These are phyloP conservation scores for Daldinia eschscholtzii DNA, from an alignment of 2,329 filamentous ascomycete genomes.

Conservation along the genomic window DNA sequence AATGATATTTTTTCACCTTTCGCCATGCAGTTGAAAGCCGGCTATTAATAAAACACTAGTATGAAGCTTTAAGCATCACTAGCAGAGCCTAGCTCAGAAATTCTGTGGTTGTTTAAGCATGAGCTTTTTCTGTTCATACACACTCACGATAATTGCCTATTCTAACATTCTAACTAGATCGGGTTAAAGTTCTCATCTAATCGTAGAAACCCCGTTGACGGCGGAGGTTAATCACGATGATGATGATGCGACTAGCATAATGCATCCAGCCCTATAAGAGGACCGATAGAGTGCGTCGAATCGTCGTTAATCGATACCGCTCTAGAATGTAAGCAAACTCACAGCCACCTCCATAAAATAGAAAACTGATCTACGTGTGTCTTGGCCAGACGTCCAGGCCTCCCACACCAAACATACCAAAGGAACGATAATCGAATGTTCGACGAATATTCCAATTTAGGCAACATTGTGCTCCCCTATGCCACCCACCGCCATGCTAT, in stretches of 20 bases:
- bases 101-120: neutral
- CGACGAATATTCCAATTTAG: constrained; percentile 30
- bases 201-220: neutral
- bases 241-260: constrained; percentile 2
- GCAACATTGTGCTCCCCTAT: constrained; percentile 13
- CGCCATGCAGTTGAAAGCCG: neutral
- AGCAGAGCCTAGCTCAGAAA: neutral
- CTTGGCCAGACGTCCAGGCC: constrained; percentile 29
- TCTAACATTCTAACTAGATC: neutral
- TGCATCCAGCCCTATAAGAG: constrained; percentile 46
- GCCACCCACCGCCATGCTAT: neutral
- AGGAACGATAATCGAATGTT: constrained; percentile 26
- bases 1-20: neutral
- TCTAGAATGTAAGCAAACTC: constrained; percentile 19
- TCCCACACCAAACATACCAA: constrained; percentile 11
- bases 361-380: constrained; percentile 42
- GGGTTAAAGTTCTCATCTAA: constrained; percentile 12
- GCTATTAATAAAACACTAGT: constrained; percentile 7
- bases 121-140: neutral
- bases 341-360: constrained; percentile 46
- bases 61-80: neutral
- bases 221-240: constrained; percentile 6
- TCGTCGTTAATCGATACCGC: neutral
- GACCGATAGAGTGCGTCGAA: constrained; percentile 20
- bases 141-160: neutral